Evolutionary conservation across 306 rosid genomes (phyloP).

Genomic region (Vigna unguiculata): DNA sequence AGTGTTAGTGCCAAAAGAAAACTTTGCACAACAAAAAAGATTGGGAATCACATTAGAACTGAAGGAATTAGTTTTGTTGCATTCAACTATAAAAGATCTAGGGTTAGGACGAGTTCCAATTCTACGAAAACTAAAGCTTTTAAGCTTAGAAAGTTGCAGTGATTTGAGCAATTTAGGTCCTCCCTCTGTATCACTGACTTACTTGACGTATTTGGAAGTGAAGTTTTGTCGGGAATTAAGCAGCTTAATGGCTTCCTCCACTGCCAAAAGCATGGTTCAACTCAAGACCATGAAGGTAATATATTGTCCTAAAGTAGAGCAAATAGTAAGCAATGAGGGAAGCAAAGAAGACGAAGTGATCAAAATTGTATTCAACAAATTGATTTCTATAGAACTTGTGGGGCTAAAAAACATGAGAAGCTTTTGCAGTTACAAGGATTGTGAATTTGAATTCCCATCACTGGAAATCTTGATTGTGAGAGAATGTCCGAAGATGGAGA

Average conservation of each 20-base stretch:
- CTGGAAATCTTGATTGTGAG: too few species aligned
- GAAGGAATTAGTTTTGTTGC: neutral
- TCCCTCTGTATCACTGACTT: neutral
- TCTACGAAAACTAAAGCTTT: constrained; percentile 6
- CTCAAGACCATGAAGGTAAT: constrained; percentile 5
- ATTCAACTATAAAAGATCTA: neutral
- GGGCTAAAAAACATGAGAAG: neutral
- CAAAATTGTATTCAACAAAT: neutral
- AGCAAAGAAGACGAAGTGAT: neutral
- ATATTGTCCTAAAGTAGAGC: accelerated
- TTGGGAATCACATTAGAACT: constrained; percentile 25
- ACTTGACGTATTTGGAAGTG: constrained; percentile 22
- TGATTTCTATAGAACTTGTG: constrained; percentile 30
- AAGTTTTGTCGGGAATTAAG: accelerated
- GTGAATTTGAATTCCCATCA: too few species aligned
- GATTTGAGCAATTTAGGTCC: neutral
- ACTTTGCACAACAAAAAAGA: too few species aligned
- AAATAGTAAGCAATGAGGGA: constrained; percentile 21
- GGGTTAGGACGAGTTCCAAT: constrained; percentile 8
- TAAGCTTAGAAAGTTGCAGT: accelerated
- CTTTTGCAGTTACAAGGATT: constrained; percentile 16
- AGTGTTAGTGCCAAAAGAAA: too few species aligned
- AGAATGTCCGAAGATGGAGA: too few species aligned
- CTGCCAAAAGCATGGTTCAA: neutral
- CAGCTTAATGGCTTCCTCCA: constrained; percentile 14